Base-by-base conservation (phyloP, 176 grass and related monocot species). In the Rhipidocladum racemiflorum region DNA sequence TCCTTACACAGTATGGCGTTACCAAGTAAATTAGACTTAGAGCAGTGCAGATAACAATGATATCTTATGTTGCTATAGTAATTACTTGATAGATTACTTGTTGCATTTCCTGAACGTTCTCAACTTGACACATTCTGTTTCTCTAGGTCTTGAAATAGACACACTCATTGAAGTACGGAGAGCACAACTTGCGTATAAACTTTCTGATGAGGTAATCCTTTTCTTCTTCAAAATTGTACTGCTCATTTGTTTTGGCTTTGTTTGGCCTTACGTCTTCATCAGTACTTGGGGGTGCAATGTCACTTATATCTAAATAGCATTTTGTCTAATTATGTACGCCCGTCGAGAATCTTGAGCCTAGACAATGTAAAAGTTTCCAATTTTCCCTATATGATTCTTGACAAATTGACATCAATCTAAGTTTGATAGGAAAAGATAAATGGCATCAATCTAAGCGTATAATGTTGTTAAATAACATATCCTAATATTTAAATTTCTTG, bases 201-300 rank as follows among this genome's bases (percentile, higher is more conserved):
- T 95, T 79, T 93, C 93, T 90, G 93, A 99, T 70, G 92, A 99
- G 88, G 96, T 95, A 93, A 80, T 39, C 25, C 9, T 70, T 76
- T 72, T 72, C 13, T 72, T 81, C 11, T 40, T 74, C 16, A 44
- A 72, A 86, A 38, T 85, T 61, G 6, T 69, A 40, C 44, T 45
- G n/a, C 25, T 56, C 10, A n/a, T 70, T 45, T 84, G 42, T 27
- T 84, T 72, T 88, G 66, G n/a, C 25, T 85, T 78, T 13, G 21
- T 82, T 90, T 67, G 49, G 9, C 55, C 15, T 66, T 49, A 30
- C 20, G 51, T 53, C 21, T 53, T 82, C 23, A 42, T 45, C 60
- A 65, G 30, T 82, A 61, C 49, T 25, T 61, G 18, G 30, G 30
- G 76, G 32, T 34, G 67, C 53, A 61, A 21, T 24, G n/a, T 35